Conservation (phyloP, 2,329 filamentous ascomycete species). For the Xylariaceae sp. region DNA sequence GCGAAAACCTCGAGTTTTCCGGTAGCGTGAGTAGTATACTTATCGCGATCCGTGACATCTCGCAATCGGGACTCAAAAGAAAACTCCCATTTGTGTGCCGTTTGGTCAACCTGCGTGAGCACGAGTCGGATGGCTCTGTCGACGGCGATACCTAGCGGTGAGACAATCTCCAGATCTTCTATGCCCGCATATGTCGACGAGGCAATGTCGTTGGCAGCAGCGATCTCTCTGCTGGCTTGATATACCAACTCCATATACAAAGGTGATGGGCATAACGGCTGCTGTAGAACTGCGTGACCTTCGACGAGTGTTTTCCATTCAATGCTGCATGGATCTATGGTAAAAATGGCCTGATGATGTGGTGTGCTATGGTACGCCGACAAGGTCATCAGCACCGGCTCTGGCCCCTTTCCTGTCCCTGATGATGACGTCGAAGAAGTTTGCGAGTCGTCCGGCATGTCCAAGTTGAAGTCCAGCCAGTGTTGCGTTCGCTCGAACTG, state of each 20-base stretch:
- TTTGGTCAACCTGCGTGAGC: not conserved
- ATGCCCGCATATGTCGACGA: not conserved
- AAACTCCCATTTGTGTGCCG: not conserved
- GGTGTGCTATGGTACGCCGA: not conserved
- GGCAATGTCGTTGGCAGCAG: not conserved
- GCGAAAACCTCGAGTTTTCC: not conserved
- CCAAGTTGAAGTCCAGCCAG: conserved; percentile 23
- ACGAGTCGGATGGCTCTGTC: not conserved
- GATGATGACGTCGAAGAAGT: not conserved
- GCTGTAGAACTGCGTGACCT: not conserved
- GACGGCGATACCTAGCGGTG: not conserved
- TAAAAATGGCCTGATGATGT: not conserved
- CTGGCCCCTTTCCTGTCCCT: not conserved
- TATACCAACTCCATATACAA: not conserved
- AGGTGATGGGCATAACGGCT: not conserved
- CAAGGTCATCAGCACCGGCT: not conserved
- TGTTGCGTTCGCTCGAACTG: conserved; percentile 33
- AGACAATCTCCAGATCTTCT: not conserved
- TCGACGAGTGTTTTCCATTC: not conserved
- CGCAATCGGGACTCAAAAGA: not conserved
- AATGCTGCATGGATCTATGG: not conserved
- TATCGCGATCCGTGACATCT: not conserved
- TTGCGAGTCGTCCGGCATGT: not conserved
- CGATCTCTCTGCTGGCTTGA: not conserved
- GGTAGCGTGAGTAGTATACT: not conserved